These are phyloP conservation scores for Liriodendron chinense DNA, from an alignment of 164 flowering plant species.

Conservation along the genomic window DNA sequence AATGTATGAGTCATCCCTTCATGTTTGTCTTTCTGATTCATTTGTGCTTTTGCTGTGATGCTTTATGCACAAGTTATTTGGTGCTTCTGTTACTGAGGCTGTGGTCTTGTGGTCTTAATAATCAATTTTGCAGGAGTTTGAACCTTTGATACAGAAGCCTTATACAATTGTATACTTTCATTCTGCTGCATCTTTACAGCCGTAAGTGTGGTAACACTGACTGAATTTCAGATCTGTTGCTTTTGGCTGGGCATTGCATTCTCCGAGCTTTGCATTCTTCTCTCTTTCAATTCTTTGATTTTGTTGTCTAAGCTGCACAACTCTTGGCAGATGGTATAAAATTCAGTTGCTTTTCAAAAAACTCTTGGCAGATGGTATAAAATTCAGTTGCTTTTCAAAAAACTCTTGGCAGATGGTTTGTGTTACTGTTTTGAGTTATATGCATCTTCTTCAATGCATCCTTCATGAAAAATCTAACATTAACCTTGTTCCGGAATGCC, in stretches of 20 bases:
- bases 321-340: background rate
- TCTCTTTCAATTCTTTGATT: too few species aligned
- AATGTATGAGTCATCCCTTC: too few species aligned
- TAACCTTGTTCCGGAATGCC: background rate
- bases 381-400: too few species aligned
- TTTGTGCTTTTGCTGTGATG: background rate
- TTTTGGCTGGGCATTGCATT: too few species aligned
- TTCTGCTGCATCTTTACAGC: conserved; percentile 91
- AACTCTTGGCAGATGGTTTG: too few species aligned
- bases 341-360: too few species aligned
- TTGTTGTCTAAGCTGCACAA: too few species aligned
- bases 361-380: too few species aligned
- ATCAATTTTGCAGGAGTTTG: conserved; percentile 78
- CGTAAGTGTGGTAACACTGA: conserved; percentile 46
- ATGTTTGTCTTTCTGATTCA: background rate
- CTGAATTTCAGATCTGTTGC: too few species aligned
- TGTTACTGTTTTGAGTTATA: background rate
- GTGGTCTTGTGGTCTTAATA: background rate
- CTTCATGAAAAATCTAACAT: background rate
- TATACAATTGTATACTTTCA: conserved; percentile 91
- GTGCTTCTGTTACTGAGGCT: conserved; percentile 8
- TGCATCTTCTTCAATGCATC: background rate
- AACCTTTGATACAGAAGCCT: conserved; percentile 96
- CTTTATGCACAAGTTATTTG: too few species aligned
- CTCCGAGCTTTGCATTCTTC: too few species aligned